phyloP scores from a whole-genome alignment of 805 yeast species.

The Candida tibetensis region DNA sequence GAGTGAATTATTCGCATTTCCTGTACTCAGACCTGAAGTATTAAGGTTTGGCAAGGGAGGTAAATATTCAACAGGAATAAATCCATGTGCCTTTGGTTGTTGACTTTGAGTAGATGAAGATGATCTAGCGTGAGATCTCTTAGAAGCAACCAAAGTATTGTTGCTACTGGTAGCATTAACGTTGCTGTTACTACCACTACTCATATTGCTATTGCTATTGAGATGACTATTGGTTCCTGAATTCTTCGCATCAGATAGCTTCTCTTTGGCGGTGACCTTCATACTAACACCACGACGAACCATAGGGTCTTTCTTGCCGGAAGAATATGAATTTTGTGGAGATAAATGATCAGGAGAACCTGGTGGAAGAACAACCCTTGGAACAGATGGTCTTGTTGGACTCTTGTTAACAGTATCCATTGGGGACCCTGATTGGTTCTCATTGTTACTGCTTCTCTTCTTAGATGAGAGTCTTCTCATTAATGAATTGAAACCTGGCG shows the following conservation, averaged over 20 bases:
- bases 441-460: slow-evolving; percentile 14
- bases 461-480: slow-evolving; percentile 37
- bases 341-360: slow-evolving; percentile 12
- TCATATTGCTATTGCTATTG: neutral
- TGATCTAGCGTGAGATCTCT: slow-evolving; percentile 17
- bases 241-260: slow-evolving; percentile 21
- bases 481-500: slow-evolving; percentile 31
- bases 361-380: slow-evolving; percentile 10
- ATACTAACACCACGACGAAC: slow-evolving; percentile 61
- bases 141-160: neutral
- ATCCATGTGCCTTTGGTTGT: slow-evolving; percentile 32
- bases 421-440: slow-evolving; percentile 14
- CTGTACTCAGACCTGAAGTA: slow-evolving; percentile 2
- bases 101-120: slow-evolving; percentile 18
- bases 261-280: slow-evolving; percentile 59
- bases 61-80: slow-evolving; percentile 40
- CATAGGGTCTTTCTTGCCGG: slow-evolving; percentile 34
- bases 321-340: slow-evolving; percentile 12
- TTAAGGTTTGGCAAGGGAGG: slow-evolving; percentile 46
- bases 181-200: too few species aligned
- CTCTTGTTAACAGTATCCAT: neutral
- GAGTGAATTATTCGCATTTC: slow-evolving; percentile 1
- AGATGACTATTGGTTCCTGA: slow-evolving; percentile 8
- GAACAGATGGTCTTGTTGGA: slow-evolving; percentile 8
- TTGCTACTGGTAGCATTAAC: neutral